Evolutionary conservation across 2,329 filamentous ascomycete species (phyloP), one percentile per base, ranked within the genome.

Genomic region (Verticillium isaacii): DNA sequence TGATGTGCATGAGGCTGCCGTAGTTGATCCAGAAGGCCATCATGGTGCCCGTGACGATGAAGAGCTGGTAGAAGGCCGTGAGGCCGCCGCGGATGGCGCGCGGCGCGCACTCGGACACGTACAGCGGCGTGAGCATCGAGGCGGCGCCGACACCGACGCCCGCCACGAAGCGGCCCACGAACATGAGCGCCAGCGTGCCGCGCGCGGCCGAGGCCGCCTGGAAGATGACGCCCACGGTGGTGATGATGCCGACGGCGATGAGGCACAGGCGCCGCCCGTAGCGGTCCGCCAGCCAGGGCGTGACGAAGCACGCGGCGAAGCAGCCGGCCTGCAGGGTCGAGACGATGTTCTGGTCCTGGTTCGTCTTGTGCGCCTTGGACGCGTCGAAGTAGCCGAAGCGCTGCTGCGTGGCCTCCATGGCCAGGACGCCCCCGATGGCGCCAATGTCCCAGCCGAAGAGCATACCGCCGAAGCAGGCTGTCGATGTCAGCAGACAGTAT

Each of bases 251-350:
- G 6, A 84, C 80, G 19, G 77, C 72, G 25, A 90, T 78, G 34
- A 92, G 77, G 29, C 80, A 78, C 15, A 65, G 68, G 56, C 82
- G 82, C 59, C 88, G 81, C 17, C 88, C 88, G 66, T 74, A 84
- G 65, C 70, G 74, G 66, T 87, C 84, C 5, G 84, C 79, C 54
- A 82, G 68, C 76, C 79, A 85, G 37, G 79, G 80, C 7, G 82
- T 82, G 60, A 84, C 64, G 64, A 90, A 78, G 62, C 86, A 86
- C 39, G 87, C 87, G 59, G 84, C 78, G 71, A 90, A 90, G 64
- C 86, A 89, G 58, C 88, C 88, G 52, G 83, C 87, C 73, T 91
- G 88, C 11, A 91, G 80, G 0, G 85, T 88, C n/a, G 87, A 89
- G 32, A 90, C 89, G 62, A 91, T 80, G 64, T 89, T 90, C 65